Base-by-base conservation (phyloP, 2,329 filamentous ascomycete genomes). In the Graphiopsis chlorocephala region DNA sequence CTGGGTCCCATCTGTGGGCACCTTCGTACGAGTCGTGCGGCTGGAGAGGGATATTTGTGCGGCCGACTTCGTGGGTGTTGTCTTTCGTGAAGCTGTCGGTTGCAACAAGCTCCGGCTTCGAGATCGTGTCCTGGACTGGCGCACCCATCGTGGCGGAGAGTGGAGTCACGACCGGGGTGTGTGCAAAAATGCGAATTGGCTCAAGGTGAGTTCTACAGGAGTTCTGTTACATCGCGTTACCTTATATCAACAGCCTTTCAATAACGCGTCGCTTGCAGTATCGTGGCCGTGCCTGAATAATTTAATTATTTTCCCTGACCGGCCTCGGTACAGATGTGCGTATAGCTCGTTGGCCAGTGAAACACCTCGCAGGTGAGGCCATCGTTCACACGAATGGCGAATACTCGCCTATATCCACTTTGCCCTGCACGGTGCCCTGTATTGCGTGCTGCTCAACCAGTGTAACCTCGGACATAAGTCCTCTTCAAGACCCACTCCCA, bases 11-110 rank as follows among this genome's bases (percentile, higher is more conserved):
- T 58, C 85, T 79, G 73, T 88, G 86, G 10, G 79, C 74, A 3
- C 85, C 85, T 70, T 89, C 86, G 69, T 88, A 89, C 5, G 74
- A 75, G 1, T 80, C 79, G 23, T 85, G 81, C 0, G 84, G 84
- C 23, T 26, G 45, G 8, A 59, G 61, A 12, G 38, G 38, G 53
- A 64, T 58, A 11, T 50, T 45, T 8, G 55, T 42, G 52, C 55
- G 61, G n/a, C 53, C 61, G 14, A 48, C 61, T 42, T 64, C 53
- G 31, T 31, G 31, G 23, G 47, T 25, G 4, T 20, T 33, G 15
- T 64, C 42, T 20, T 59, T 58, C n/a, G 55, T 38, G 33, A 48
- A 56, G 15, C 29, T 50, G 29, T 55, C 28, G 2, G 61, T 64
- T 28, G 28, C 8, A 17, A 64, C 42, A 11, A 58, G 61, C 53